A percentile compares a stretch with the other conserved stretches of the same genome.
phyloP scores from a whole-genome alignment of 176 grass and related monocot genomes.

The Chrysopogon serrulatus region DNA sequence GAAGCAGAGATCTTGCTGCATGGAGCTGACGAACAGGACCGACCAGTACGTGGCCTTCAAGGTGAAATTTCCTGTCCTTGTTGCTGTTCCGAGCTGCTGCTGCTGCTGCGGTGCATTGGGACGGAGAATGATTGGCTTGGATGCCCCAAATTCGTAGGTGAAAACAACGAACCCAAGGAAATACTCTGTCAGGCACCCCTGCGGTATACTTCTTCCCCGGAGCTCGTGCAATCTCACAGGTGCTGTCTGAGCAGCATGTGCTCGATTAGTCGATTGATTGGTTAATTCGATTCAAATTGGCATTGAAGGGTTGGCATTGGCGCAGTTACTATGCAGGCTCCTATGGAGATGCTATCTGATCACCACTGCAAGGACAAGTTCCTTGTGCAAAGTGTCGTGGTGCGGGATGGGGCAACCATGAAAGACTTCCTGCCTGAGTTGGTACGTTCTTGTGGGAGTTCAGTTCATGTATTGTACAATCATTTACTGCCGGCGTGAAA shows the following conservation, averaged over 20 bases:
- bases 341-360: conserved; percentile 51
- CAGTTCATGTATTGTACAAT: neutral
- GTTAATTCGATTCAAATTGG: neutral
- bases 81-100: neutral
- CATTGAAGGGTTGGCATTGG: neutral
- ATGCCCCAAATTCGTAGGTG: conserved; percentile 40
- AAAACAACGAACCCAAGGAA: conserved; percentile 93
- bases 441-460: conserved; percentile 14
- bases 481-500: neutral
- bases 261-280: neutral
- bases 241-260: conserved; percentile 3
- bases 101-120: neutral
- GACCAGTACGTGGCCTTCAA: conserved; percentile 76
- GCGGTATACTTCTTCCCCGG: conserved; percentile 55
- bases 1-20: conserved; percentile 72
- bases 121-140: neutral
- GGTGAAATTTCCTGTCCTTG: conserved; percentile 35
- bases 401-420: conserved; percentile 31
- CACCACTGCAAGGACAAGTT: conserved; percentile 95
- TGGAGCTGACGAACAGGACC: conserved; percentile 81
- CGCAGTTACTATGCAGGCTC: conserved; percentile 79
- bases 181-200: conserved; percentile 69
- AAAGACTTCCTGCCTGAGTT: conserved; percentile 53
- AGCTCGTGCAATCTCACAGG: conserved; percentile 64
- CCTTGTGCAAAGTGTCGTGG: conserved; percentile 75